Conservation (phyloP, 768 basidiomycete genomes). For the Floccularia luteovirens region DNA sequence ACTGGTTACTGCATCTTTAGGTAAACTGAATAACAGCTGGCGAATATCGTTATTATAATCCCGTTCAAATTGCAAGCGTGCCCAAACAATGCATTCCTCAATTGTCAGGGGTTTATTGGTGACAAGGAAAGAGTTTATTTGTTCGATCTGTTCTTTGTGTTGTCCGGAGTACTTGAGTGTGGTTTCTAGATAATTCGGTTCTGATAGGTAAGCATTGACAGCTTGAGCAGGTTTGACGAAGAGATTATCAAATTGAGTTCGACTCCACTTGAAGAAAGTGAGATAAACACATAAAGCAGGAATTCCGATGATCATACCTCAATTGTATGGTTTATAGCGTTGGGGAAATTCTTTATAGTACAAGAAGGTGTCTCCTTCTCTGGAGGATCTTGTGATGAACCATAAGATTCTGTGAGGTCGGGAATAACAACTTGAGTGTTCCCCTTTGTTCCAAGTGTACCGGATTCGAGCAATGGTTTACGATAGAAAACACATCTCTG, state of each 20-base stretch:
- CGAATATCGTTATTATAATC: conserved; percentile 91
- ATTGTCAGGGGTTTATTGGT: conserved; percentile 91
- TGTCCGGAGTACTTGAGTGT: conserved; percentile 89
- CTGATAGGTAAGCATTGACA: conserved; percentile 93
- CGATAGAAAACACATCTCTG: conserved; percentile 94
- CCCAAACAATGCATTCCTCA: conserved; percentile 97
- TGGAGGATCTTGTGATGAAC: conserved; percentile 96
- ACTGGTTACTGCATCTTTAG: conserved; percentile 87
- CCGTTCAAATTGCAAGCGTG: conserved; percentile 89
- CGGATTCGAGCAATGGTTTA: conserved; percentile 94
- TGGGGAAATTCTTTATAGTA: conserved; percentile 98
- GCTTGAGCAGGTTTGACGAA: conserved; percentile 93
- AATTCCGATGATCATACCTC: conserved; percentile 45
- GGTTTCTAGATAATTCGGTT: conserved; percentile 91
- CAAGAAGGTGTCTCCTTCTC: conserved; percentile 97
- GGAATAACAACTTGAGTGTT: conserved; percentile 96
- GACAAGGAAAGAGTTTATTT: conserved; percentile 85
- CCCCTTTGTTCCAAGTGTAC: conserved; percentile 96
- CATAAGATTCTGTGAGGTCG: conserved; percentile 92
- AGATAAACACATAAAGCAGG: background rate
- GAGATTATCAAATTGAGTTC: conserved; percentile 84
- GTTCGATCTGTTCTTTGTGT: conserved; percentile 82
- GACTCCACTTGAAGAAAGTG: conserved; percentile 64
- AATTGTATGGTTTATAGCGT: conserved; percentile 95
- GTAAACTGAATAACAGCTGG: conserved; percentile 88